phyloP scores from a whole-genome alignment of 148 eudicot genomes.

The Hydrangea macrophylla region DNA sequence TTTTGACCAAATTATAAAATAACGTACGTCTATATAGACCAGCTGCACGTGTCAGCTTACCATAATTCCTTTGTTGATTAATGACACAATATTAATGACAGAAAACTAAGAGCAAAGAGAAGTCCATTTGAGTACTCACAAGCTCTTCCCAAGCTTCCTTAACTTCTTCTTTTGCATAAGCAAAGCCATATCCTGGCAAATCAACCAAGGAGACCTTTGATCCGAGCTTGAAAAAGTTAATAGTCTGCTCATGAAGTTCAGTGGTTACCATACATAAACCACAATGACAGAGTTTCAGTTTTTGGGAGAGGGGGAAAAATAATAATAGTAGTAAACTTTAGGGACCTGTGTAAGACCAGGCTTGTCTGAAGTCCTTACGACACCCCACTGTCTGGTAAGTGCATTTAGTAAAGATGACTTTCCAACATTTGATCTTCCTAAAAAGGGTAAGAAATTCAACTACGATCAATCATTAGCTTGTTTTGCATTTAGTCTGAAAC shows the following conservation, averaged over 20 bases:
- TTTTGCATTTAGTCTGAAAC: too few relatives aligned
- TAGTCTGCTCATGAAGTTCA: conserved; percentile 53
- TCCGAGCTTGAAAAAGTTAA: conserved; percentile 89
- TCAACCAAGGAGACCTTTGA: conserved; percentile 80
- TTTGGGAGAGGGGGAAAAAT: conserved; percentile 13
- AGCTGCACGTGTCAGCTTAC: neutral
- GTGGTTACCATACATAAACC: conserved; percentile 8
- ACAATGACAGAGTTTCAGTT: conserved; percentile 4
- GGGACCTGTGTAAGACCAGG: conserved; percentile 98
- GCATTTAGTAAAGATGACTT: conserved; percentile 89
- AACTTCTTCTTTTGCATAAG: conserved; percentile 96
- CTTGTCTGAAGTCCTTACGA: conserved; percentile 93
- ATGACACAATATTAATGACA: neutral
- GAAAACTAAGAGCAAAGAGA: neutral
- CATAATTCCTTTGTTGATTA: neutral
- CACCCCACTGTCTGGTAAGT: conserved; percentile 97
- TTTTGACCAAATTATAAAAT: neutral
- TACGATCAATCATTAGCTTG: conserved; percentile 3
- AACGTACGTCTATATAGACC: neutral
- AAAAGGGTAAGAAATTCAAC: conserved; percentile 13
- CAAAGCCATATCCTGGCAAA: conserved; percentile 97
- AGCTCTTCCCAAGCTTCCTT: conserved; percentile 99
- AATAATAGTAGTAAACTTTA: too few relatives aligned
- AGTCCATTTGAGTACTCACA: conserved; percentile 43
- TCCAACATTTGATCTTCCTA: conserved; percentile 97